Evolutionary conservation across 1,284 basidiomycete species (phyloP), one percentile per base, ranked within the genome.

Genomic region (Rhodotorula sp.): DNA sequence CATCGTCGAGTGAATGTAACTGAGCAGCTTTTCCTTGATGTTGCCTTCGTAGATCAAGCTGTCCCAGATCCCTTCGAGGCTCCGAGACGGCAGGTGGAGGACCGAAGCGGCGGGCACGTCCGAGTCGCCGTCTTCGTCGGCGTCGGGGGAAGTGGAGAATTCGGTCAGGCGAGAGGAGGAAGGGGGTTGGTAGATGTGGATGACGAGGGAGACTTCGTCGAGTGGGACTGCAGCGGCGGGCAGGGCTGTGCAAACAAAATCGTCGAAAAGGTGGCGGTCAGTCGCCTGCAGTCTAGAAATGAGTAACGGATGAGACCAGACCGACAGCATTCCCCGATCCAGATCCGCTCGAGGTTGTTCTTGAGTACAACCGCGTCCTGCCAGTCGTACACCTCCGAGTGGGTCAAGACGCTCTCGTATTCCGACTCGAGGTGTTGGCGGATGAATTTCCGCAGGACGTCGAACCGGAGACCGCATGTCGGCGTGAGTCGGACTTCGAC

Each of bases 1-100:
- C 49, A 97, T 85, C 0, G 95, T 97, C 14, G 95, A 92, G 81
- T 95, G 89, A 74, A 98, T 97, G 81, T 97, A 98, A 5, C 61
- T 61, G 19, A 99, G 85, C 18, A 99, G 84, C 70, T 89, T 89
- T 67, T 88, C 82, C 81, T 99, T 99, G 80, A 98, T 89, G 78
- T 93, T 87, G 75, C 91, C 90, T 8, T 89, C 86, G 80, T 97
- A 99, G 78, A 98, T 90, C 72, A 99, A 81, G 62, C 90, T 85
- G 62, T 85, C 83, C 86, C 97, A 99, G 5, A 98, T 82, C 0
- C 95, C 94, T 73, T 98, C 95, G 83, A 92, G 88, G 6, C 45
- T 50, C 2, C 52, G 43, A 3, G 60, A 26, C 1, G 74, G 74
- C 2, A 76, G 59, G 12, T 71, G 62, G 56, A 76, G 69, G 1